A percentile compares a stretch with the other conserved stretches of the same genome.
These are phyloP conservation scores for Trichoderma semiorbis DNA, from an alignment of 2,329 filamentous ascomycete genomes.

Conservation along the genomic window DNA sequence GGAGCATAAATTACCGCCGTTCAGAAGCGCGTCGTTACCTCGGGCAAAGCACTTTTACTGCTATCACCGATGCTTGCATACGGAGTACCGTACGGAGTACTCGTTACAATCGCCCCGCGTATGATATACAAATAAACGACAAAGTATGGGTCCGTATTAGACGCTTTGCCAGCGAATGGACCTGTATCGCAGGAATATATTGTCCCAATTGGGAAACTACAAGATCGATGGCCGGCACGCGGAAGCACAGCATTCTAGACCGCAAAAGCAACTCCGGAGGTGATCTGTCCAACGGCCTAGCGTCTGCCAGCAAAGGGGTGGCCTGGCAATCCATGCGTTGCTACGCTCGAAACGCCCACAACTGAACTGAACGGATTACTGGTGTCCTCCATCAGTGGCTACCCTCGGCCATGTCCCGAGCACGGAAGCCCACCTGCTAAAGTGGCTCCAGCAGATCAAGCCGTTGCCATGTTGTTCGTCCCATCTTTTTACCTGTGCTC, in stretches of 20 bases:
- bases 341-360: background rate
- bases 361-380: background rate
- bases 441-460: background rate
- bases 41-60: background rate
- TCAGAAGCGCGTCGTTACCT: background rate
- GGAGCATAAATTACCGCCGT: background rate
- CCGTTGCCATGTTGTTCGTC: background rate
- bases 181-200: background rate
- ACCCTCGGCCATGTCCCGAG: slow-evolving; percentile 4
- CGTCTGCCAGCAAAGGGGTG: background rate
- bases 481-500: background rate
- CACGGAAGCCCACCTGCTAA: background rate
- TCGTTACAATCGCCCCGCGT: background rate
- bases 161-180: background rate
- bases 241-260: background rate
- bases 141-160: background rate
- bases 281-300: background rate
- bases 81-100: background rate
- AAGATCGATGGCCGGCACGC: background rate
- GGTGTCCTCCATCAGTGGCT: background rate
- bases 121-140: background rate
- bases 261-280: background rate
- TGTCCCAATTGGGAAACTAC: background rate
- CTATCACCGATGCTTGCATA: background rate
- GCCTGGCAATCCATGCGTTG: background rate